These are phyloP conservation scores for Gossypium ekmanianum DNA, from an alignment of 345 rosid genomes.

Conservation along the genomic window DNA sequence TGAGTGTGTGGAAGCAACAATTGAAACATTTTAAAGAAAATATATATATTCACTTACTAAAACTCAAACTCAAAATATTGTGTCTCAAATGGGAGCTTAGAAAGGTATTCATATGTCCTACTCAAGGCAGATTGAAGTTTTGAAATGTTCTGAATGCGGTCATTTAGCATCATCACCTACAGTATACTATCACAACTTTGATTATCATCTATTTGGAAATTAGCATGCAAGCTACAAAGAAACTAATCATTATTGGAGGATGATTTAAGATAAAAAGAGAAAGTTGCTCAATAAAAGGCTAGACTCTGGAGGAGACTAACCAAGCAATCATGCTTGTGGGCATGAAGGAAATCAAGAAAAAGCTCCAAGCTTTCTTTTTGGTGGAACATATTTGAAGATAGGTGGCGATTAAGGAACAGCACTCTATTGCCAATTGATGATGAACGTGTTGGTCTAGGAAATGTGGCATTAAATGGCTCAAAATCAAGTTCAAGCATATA, in stretches of 20 bases:
- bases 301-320: constrained; percentile 22
- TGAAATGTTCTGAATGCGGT: constrained; percentile 36
- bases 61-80: constrained; percentile 53
- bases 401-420: constrained; percentile 88
- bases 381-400: constrained; percentile 82
- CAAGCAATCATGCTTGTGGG: constrained; percentile 76
- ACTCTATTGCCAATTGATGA: constrained; percentile 90
- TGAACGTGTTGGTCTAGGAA: constrained; percentile 81
- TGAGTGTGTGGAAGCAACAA: neutral
- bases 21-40: neutral
- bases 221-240: constrained; percentile 15
- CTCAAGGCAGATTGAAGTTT: constrained; percentile 48
- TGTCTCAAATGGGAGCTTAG: constrained; percentile 36
- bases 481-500: constrained; percentile 88
- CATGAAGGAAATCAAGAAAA: constrained; percentile 69
- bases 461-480: constrained; percentile 78
- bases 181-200: neutral
- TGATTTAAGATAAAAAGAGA: neutral
- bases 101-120: constrained; percentile 54
- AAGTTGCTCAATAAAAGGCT: neutral
- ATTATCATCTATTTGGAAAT: too few species aligned
- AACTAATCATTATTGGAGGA: neutral
- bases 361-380: constrained; percentile 86
- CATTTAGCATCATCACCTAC: constrained; percentile 63
- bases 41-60: constrained; percentile 29